A percentile compares a stretch with the other conserved stretches of the same genome.
phyloP scores from a whole-genome alignment of 2,329 filamentous ascomycete genomes.

The Exophiala lecanii-corni region DNA sequence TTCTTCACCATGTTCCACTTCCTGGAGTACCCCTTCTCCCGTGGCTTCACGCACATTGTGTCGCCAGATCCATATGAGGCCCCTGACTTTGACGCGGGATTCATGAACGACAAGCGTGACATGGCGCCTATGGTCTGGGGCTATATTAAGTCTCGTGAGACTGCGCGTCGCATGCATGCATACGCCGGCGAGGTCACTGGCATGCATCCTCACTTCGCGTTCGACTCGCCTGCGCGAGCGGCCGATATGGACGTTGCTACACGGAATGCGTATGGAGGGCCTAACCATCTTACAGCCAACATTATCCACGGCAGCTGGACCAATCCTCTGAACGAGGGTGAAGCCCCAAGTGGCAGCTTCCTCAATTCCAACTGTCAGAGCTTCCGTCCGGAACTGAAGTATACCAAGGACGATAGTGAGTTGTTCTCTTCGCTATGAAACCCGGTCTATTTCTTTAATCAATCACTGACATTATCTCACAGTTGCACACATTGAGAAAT shows the following conservation, averaged over 20 bases:
- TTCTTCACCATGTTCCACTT: constrained; percentile 85
- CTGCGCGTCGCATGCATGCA: constrained; percentile 69
- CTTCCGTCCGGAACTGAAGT: constrained; percentile 47
- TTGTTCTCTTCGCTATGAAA: neutral
- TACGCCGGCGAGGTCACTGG: constrained; percentile 68
- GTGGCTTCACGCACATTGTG: constrained; percentile 65
- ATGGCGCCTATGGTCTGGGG: constrained; percentile 84
- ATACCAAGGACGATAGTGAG: constrained; percentile 47
- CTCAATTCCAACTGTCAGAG: constrained; percentile 64
- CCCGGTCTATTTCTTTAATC: neutral
- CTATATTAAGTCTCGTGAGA: constrained; percentile 78
- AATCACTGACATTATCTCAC: constrained; percentile 6
- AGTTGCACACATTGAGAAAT: constrained; percentile 60
- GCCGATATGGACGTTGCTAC: constrained; percentile 70
- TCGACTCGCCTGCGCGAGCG: constrained; percentile 63
- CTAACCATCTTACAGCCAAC: constrained; percentile 65
- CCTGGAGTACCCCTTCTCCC: constrained; percentile 62
- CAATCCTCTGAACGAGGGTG: constrained; percentile 53
- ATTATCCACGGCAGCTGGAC: constrained; percentile 72
- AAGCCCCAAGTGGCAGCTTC: constrained; percentile 44
- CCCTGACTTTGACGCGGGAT: constrained; percentile 74
- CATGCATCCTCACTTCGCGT: constrained; percentile 68
- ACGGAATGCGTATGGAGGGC: constrained; percentile 70
- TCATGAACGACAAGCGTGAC: constrained; percentile 81
- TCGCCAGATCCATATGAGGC: constrained; percentile 68